phyloP scores from a whole-genome alignment of 352 stramenopile genomes.

The Pythium dissotocum region DNA sequence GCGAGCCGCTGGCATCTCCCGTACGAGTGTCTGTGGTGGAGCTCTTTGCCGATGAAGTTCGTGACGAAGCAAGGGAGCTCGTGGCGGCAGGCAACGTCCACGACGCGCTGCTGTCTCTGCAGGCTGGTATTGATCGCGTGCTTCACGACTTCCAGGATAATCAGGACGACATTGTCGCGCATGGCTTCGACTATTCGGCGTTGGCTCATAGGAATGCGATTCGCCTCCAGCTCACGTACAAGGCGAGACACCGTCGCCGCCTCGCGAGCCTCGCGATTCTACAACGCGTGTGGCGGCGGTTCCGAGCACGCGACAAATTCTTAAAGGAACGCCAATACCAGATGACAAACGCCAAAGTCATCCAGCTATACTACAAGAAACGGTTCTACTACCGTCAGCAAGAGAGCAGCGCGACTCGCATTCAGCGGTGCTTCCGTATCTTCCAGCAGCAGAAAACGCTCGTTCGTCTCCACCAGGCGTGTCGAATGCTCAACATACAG shows the following conservation, averaged over 20 bases:
- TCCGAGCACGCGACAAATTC: constrained; percentile 15
- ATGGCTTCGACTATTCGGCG: constrained; percentile 47
- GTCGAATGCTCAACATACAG: constrained; percentile 31
- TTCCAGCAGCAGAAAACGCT: constrained; percentile 43
- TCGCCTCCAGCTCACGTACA: constrained; percentile 42
- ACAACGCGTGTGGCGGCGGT: constrained; percentile 42
- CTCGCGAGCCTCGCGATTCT: constrained; percentile 31
- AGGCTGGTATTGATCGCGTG: constrained; percentile 48
- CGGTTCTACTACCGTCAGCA: constrained; percentile 23
- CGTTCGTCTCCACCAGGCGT: constrained; percentile 35
- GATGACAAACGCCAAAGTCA: constrained; percentile 26
- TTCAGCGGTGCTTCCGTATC: constrained; percentile 47
- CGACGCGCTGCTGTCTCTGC: constrained; percentile 45
- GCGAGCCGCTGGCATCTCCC: not conserved
- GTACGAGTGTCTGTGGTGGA: not conserved
- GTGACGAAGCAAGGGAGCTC: constrained; percentile 19
- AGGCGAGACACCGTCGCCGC: constrained; percentile 31
- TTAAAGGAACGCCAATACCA: constrained; percentile 21
- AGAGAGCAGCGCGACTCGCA: constrained; percentile 29
- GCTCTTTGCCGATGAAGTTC: constrained; percentile 28
- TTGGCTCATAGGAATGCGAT: constrained; percentile 38
- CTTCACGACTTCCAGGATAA: constrained; percentile 43
- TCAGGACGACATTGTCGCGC: constrained; percentile 28
- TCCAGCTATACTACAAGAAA: constrained; percentile 42
- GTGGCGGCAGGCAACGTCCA: constrained; percentile 28